Percentiles rank a stretch among this genome's conserved stretches.
Evolutionary conservation across 176 grass and related monocot genomes (phyloP).

Genomic region (Microstegium vimineum): DNA sequence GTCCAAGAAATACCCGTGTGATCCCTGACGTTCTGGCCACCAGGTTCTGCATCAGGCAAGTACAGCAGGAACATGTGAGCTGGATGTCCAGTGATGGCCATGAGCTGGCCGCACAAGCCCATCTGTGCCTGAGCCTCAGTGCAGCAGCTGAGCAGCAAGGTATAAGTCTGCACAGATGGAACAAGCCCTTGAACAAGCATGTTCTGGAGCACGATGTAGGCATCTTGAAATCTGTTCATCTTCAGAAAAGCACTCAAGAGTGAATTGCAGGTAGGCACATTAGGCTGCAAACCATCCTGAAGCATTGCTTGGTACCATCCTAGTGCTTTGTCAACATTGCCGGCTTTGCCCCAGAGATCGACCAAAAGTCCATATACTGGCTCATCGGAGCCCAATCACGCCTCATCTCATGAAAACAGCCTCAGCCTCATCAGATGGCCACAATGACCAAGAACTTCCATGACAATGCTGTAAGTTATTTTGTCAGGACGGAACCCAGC

Average conservation of each 20-base stretch:
- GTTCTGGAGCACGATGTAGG: constrained; percentile 63
- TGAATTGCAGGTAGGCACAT: constrained; percentile 90
- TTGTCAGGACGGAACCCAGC: constrained; percentile 96
- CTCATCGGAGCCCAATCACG: constrained; percentile 89
- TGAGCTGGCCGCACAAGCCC: constrained; percentile 70
- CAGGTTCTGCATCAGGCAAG: constrained; percentile 79
- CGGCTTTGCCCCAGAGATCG: constrained; percentile 95
- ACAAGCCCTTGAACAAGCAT: constrained; percentile 71
- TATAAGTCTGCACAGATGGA: constrained; percentile 92
- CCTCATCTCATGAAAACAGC: constrained; percentile 83
- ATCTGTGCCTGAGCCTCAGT: constrained; percentile 51
- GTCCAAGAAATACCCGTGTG: constrained; percentile 71
- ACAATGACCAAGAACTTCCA: constrained; percentile 80
- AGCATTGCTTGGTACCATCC: constrained; percentile 89
- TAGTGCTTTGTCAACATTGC: constrained; percentile 76
- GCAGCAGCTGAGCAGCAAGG: constrained; percentile 83
- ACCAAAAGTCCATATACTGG: constrained; percentile 91
- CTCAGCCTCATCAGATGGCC: constrained; percentile 85
- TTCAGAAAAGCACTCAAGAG: constrained; percentile 83
- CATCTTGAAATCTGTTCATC: constrained; percentile 64
- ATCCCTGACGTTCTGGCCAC: constrained; percentile 65
- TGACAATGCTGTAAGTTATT: constrained; percentile 96
- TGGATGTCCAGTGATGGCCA: constrained; percentile 80
- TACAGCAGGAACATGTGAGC: constrained; percentile 85
- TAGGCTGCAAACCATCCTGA: constrained; percentile 76